Evolutionary conservation across 805 yeast genomes (phyloP), one percentile per base, ranked within the genome.

Genomic region (Hanseniaspora valbyensis): DNA sequence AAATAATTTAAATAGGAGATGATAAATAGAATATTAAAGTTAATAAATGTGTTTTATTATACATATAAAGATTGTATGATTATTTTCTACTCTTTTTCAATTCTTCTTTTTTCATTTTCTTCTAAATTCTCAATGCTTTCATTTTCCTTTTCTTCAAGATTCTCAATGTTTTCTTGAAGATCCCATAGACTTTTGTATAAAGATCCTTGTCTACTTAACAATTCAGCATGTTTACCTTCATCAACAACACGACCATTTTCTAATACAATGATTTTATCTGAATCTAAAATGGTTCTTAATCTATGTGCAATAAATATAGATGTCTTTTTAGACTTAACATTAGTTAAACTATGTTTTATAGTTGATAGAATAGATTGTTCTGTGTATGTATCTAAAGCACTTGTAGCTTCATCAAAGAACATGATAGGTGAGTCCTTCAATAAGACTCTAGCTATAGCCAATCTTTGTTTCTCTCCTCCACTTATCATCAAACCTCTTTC

Each of bases 401-500:
- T 82, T 0, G 98, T 86, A 2, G 98, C 97, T 61, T 92, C 98
- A 61, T 92, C 98, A 57, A 92, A 89, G 64, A 92, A 90, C 51
- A 94, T 83, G 44, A 92, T 86, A 25, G 92, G 90, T 0, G 96
- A 78, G 55, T 78, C 73, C 65, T 92, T 92, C 57, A 92, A 67
- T 40, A 92, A 65, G n/a, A 92, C 76, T 55, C 98, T 74, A 0
- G 96, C 92, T 56, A 92, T 87, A 0, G 98, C 97, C 39, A 92
- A 70, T 55, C 98, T 71, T 66, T 92, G 98, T 63, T 92, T 89
- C 64, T 92, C 98, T 54, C 98, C 98, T n/a, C 98, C 98, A 24
- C 96, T 87, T 42, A 92, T 89, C 98, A 92, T 92, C 75, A 92
- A 74, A n/a, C 98, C 98, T 61, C 94, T 72, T 65, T 92, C 98